Evolutionary conservation across 73 alveolate genomes (phyloP).

Genomic region (Blepharisma japonicum): DNA sequence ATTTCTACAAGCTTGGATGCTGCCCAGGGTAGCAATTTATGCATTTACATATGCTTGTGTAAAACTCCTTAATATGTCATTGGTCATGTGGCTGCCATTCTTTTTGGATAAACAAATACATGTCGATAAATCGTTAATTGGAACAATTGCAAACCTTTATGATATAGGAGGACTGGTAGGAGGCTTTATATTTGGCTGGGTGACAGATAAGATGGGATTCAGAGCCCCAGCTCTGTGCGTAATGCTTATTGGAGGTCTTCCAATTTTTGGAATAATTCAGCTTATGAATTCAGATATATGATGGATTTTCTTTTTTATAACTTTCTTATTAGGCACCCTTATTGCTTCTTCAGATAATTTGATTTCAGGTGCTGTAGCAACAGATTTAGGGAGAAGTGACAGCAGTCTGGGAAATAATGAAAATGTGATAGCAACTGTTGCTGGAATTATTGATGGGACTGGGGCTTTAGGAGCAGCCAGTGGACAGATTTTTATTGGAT

Average conservation of each 20-base stretch:
- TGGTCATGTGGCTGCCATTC: conserved; percentile 55
- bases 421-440: conserved; percentile 37
- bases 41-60: conserved; percentile 40
- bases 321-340: conserved; percentile 24
- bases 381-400: conserved; percentile 12
- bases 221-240: not conserved
- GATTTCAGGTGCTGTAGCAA: conserved; percentile 19
- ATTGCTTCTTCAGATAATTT: conserved; percentile 33
- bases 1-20: conserved; percentile 52
- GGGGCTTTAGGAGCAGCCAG: conserved; percentile 34
- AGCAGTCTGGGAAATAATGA: not conserved
- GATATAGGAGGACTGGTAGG: conserved; percentile 51
- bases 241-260: conserved; percentile 22
- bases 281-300: not conserved
- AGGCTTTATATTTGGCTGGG: not conserved
- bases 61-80: conserved; percentile 38
- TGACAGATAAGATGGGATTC: not conserved
- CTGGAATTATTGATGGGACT: conserved; percentile 39
- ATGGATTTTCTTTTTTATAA: conserved; percentile 21
- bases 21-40: conserved; percentile 54
- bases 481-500: conserved; percentile 31
- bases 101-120: conserved; percentile 26
- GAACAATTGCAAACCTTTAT: conserved; percentile 31
- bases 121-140: conserved; percentile 9
- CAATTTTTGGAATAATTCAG: not conserved